Evolutionary conservation across 805 yeast genomes (phyloP).

Genomic region (Candida pseudofarinosa): DNA sequence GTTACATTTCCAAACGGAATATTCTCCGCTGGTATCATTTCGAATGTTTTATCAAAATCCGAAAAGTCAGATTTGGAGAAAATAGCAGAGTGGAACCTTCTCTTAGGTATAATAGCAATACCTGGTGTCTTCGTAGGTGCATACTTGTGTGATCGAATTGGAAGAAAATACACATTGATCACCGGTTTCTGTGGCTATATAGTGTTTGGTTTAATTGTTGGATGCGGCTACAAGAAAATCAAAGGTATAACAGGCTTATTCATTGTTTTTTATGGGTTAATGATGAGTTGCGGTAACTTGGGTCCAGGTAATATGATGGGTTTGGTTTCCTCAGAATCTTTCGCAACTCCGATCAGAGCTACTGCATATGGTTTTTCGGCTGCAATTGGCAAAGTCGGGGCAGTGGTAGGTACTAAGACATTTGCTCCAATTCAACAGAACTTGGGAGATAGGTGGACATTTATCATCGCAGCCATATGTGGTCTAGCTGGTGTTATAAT

Average conservation of each 20-base stretch:
- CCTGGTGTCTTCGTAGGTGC: slow-evolving; percentile 79
- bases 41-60: slow-evolving; percentile 38
- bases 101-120: slow-evolving; percentile 59
- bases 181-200: slow-evolving; percentile 69
- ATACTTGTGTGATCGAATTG: slow-evolving; percentile 55
- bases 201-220: slow-evolving; percentile 67
- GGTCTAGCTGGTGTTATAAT: slow-evolving; percentile 62
- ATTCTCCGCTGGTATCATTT: slow-evolving; percentile 56
- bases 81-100: slow-evolving; percentile 70
- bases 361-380: slow-evolving; percentile 73
- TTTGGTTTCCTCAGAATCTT: slow-evolving; percentile 57
- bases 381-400: slow-evolving; percentile 80
- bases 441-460: slow-evolving; percentile 70
- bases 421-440: slow-evolving; percentile 64
- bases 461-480: slow-evolving; percentile 71
- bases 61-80: slow-evolving; percentile 37
- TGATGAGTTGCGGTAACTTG: slow-evolving; percentile 66
- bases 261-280: slow-evolving; percentile 67
- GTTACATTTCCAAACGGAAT: slow-evolving; percentile 78
- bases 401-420: slow-evolving; percentile 73
- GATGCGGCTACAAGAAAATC: slow-evolving; percentile 57
- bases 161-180: slow-evolving; percentile 69
- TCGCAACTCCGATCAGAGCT: slow-evolving; percentile 75
- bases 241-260: slow-evolving; percentile 57
- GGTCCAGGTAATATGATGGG: slow-evolving; percentile 83